phyloP scores from a whole-genome alignment of 2,329 filamentous ascomycete genomes.

The Teratosphaeria gauchensis region DNA sequence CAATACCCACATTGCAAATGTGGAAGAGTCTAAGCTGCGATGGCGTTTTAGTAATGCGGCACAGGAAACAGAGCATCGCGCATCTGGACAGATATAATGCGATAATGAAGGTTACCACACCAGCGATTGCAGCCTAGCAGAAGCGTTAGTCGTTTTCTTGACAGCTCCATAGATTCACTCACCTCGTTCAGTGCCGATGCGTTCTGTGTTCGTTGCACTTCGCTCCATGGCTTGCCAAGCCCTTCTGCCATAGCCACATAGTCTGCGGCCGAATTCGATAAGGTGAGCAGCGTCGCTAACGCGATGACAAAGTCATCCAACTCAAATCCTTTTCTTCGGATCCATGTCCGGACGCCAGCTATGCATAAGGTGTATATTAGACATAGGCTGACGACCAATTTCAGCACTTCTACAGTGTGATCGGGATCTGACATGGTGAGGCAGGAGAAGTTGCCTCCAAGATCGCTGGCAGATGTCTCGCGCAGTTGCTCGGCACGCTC shows the following conservation, averaged over 20 bases:
- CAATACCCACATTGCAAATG: conserved; percentile 15
- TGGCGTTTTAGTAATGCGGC: conserved; percentile 21
- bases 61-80: conserved; percentile 24
- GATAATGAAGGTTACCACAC: conserved; percentile 20
- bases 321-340: conserved; percentile 20
- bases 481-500: background rate
- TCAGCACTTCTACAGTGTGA: conserved; percentile 18
- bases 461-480: background rate
- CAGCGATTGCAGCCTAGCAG: conserved; percentile 17
- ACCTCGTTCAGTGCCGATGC: conserved; percentile 18
- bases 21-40: conserved; percentile 18
- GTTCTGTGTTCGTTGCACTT: conserved; percentile 1
- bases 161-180: conserved; percentile 1
- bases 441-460: background rate
- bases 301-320: conserved; percentile 22
- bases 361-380: conserved; percentile 23
- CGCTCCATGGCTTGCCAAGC: conserved; percentile 18
- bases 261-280: conserved; percentile 18
- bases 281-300: conserved; percentile 18
- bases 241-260: conserved; percentile 21
- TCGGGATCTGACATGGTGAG: conserved; percentile 14
- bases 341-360: conserved; percentile 19
- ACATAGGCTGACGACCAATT: conserved; percentile 23
- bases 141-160: conserved; percentile 2
- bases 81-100: conserved; percentile 23